A percentile compares a stretch with the other conserved stretches of the same genome.
Evolutionary conservation across 2,329 filamentous ascomycete genomes (phyloP).

Genomic region (Sarocladiaceae sp.): DNA sequence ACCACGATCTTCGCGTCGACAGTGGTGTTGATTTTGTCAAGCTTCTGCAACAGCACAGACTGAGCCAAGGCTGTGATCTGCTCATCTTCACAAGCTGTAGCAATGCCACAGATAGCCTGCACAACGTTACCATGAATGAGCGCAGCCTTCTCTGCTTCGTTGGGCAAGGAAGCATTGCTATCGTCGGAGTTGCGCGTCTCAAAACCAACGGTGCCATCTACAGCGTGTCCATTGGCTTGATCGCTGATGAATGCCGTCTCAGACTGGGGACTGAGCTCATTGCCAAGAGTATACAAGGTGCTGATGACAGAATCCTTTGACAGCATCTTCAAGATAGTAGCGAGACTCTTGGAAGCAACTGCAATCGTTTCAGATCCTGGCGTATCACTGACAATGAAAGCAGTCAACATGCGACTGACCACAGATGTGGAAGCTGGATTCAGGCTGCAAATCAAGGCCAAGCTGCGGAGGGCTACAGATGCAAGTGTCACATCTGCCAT

Average conservation of each 20-base stretch:
- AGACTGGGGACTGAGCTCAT: conserved; percentile 76
- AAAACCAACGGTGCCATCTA: conserved; percentile 42
- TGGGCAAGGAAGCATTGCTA: conserved; percentile 74
- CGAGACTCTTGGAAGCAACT: conserved; percentile 80
- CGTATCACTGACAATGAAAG: conserved; percentile 82
- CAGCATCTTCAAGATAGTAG: conserved; percentile 73
- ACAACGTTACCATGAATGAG: conserved; percentile 75
- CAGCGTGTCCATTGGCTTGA: conserved; percentile 36
- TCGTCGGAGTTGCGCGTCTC: conserved; percentile 57
- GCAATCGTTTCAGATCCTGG: conserved; percentile 65
- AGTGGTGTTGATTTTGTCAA: conserved; percentile 73
- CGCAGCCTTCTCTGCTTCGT: conserved; percentile 73
- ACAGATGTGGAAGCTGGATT: conserved; percentile 69
- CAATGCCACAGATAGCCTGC: conserved; percentile 91
- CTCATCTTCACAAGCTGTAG: conserved; percentile 73
- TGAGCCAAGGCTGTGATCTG: conserved; percentile 92
- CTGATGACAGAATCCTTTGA: conserved; percentile 94
- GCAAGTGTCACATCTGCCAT: conserved; percentile 79
- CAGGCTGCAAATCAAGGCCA: conserved; percentile 76
- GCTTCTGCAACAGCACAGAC: conserved; percentile 94
- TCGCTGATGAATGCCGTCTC: conserved; percentile 52
- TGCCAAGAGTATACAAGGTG: conserved; percentile 93
- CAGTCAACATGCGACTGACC: conserved; percentile 74
- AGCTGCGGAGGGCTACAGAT: conserved; percentile 71
- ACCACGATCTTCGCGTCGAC: conserved; percentile 84